Percentiles rank a stretch among this genome's conserved stretches.
Evolutionary conservation across 169 alveolate genomes (phyloP).

Genomic region (Babesia ovata): DNA sequence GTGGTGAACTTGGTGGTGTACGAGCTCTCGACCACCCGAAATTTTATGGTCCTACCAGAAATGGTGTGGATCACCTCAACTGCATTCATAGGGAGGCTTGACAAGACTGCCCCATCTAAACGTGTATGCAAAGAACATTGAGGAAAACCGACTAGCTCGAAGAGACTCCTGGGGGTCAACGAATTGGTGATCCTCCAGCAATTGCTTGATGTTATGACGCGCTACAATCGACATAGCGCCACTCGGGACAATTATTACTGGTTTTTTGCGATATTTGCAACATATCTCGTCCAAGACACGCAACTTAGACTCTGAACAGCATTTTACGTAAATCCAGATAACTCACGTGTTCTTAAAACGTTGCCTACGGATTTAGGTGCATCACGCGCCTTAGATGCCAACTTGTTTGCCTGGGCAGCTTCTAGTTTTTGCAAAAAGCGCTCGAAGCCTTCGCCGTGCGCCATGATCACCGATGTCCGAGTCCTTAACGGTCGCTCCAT

Average conservation of each 20-base stretch:
- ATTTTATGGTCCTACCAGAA: constrained; percentile 69
- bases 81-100: constrained; percentile 66
- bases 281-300: constrained; percentile 76
- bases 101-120: constrained; percentile 39
- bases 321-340: background rate
- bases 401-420: background rate
- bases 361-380: constrained; percentile 1
- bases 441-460: constrained; percentile 63
- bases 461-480: constrained; percentile 53
- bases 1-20: constrained; percentile 67
- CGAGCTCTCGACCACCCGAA: constrained; percentile 73
- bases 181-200: constrained; percentile 63
- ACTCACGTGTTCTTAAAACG: constrained; percentile 14
- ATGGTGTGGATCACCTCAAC: constrained; percentile 72
- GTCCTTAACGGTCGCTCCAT: constrained; percentile 59
- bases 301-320: constrained; percentile 28
- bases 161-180: constrained; percentile 54
- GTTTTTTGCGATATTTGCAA: constrained; percentile 73
- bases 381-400: background rate
- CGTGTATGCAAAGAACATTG: constrained; percentile 26
- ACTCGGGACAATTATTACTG: constrained; percentile 70
- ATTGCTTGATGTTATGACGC: constrained; percentile 54
- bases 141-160: constrained; percentile 14
- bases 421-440: constrained; percentile 55
- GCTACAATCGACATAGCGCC: constrained; percentile 54